phyloP scores from a whole-genome alignment of 1,284 basidiomycete genomes.

The Ustilago esculenta region DNA sequence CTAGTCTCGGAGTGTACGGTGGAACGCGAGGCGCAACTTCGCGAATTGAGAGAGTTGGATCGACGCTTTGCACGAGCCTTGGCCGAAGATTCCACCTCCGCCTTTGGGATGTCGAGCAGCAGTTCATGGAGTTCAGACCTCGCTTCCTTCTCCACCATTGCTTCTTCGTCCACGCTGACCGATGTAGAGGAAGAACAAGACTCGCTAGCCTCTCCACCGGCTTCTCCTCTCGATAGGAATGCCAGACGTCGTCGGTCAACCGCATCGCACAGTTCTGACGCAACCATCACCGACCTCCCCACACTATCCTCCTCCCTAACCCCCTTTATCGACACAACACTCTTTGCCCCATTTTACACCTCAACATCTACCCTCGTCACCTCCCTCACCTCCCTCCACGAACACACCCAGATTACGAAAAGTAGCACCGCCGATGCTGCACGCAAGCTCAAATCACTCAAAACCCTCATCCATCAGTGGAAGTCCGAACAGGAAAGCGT shows the following conservation, averaged over 20 bases:
- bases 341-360: conserved; percentile 22
- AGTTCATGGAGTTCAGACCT: neutral
- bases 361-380: conserved; percentile 17
- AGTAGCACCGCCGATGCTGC: conserved; percentile 29
- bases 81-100: neutral
- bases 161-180: neutral
- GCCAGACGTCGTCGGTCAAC: neutral
- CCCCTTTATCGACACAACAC: neutral
- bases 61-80: conserved; percentile 3
- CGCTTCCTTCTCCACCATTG: neutral
- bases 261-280: neutral
- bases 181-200: neutral
- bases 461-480: conserved; percentile 34
- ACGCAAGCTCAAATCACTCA: conserved; percentile 31
- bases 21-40: conserved; percentile 37
- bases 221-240: too few species aligned
- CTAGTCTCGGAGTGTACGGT: conserved; percentile 23
- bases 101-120: neutral
- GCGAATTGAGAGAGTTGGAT: conserved; percentile 45
- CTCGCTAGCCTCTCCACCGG: neutral
- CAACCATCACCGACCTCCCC: conserved; percentile 5
- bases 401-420: conserved; percentile 48
- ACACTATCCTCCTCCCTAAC: too few species aligned
- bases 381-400: conserved; percentile 29
- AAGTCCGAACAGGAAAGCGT: conserved; percentile 32